Conservation (phyloP, 2,329 filamentous ascomycete species). For the Penicillium brasilianum region DNA sequence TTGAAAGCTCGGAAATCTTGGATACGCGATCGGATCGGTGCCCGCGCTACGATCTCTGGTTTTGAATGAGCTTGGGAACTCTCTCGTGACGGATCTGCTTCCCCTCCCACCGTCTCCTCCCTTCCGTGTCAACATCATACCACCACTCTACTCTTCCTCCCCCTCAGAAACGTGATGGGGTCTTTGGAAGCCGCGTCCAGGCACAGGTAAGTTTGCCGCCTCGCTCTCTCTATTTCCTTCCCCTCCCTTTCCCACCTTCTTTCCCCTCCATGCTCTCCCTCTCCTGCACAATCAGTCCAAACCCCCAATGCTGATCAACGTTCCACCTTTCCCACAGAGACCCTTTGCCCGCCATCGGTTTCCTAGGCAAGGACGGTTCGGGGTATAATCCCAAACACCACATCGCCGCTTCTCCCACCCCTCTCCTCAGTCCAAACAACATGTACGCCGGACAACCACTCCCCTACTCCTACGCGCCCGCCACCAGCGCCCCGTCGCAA, state of each 20-base stretch:
- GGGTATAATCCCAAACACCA: conserved; percentile 42
- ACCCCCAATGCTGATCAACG: conserved; percentile 30
- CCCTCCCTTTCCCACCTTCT: not conserved
- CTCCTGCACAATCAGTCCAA: conserved; percentile 2
- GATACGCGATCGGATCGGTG: conserved; percentile 14
- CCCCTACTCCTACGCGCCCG: conserved; percentile 49
- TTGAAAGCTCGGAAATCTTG: conserved; percentile 9
- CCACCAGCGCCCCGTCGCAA: conserved; percentile 38
- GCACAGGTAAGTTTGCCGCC: conserved; percentile 41
- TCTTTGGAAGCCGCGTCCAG: conserved; percentile 45
- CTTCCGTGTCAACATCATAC: not conserved
- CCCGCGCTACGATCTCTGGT: conserved; percentile 8
- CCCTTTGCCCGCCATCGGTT: conserved; percentile 51
- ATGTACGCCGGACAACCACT: conserved; percentile 50
- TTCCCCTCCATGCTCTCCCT: not conserved
- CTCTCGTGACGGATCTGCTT: conserved; percentile 10
- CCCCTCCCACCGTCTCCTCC: not conserved
- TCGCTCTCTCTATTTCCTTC: not conserved
- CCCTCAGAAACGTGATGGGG: conserved; percentile 39
- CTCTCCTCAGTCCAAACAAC: conserved; percentile 49
- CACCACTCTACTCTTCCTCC: not conserved
- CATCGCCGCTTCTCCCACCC: conserved; percentile 44
- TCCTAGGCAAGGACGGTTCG: conserved; percentile 46
- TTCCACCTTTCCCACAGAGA: conserved; percentile 37
- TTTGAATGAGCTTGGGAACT: conserved; percentile 16